Evolutionary conservation across 805 yeast species (phyloP).

Genomic region (Ogataea populi-albae): DNA sequence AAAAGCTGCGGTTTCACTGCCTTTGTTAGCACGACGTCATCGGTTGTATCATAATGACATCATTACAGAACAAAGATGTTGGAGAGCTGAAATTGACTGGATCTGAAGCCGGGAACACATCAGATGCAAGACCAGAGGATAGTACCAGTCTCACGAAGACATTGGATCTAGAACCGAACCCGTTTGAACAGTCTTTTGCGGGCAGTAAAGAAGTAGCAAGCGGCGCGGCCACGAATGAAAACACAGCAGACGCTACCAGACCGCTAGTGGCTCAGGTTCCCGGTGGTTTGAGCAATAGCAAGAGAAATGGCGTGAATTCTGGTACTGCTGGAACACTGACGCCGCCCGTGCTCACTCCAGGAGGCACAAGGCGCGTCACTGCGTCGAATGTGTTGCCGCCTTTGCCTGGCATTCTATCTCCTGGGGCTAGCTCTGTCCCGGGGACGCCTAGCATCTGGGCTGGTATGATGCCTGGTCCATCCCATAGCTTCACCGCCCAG

Average conservation of each 20-base stretch:
- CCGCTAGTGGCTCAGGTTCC: too few relatives aligned
- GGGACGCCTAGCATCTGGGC: conserved; percentile 58
- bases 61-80: conserved; percentile 13
- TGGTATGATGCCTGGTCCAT: conserved; percentile 42
- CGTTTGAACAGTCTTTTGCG: conserved; percentile 89
- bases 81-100: not conserved
- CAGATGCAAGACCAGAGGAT: conserved; percentile 8
- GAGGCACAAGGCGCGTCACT: conserved; percentile 41
- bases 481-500: conserved; percentile 15
- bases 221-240: conserved; percentile 3
- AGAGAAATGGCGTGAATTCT: conserved; percentile 6
- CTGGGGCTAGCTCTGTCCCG: conserved; percentile 43
- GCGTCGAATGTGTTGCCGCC: conserved; percentile 43
- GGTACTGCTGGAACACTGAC: conserved; percentile 15
- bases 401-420: conserved; percentile 40
- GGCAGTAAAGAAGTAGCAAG: conserved; percentile 17
- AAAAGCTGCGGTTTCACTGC: not conserved
- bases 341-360: conserved; percentile 53
- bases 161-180: conserved; percentile 75
- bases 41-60: conserved; percentile 17
- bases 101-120: conserved; percentile 1
- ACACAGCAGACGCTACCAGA: too few relatives aligned
- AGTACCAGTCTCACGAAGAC: conserved; percentile 19
- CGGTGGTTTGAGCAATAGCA: too few relatives aligned
- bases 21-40: conserved; percentile 8